phyloP scores from a whole-genome alignment of 176 grass and related monocot species.

The Musa beccarii region DNA sequence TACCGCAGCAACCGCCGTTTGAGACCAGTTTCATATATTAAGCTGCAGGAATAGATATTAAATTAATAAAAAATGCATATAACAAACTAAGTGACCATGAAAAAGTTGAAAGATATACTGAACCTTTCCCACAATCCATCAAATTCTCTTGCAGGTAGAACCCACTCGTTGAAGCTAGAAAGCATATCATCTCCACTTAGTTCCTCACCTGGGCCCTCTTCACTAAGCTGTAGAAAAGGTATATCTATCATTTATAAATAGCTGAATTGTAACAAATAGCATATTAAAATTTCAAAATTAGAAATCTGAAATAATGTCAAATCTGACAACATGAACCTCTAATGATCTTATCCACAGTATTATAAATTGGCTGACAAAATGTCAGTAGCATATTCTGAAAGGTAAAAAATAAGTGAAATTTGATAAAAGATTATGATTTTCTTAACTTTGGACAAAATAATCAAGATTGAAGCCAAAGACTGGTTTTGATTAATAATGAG shows the following conservation, averaged over 20 bases:
- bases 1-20: slow-evolving; percentile 92
- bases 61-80: slow-evolving; percentile 17
- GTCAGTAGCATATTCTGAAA: not conserved
- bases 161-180: slow-evolving; percentile 92
- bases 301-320: not conserved
- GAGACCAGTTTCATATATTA: slow-evolving; percentile 95
- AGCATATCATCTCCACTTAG: slow-evolving; percentile 78
- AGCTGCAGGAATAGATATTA: slow-evolving; percentile 40
- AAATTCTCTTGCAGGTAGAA: slow-evolving; percentile 89
- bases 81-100: slow-evolving; percentile 1
- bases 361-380: not conserved
- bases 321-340: not conserved
- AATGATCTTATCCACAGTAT: not conserved
- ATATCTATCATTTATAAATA: not conserved
- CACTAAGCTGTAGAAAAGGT: slow-evolving; percentile 51
- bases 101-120: slow-evolving; percentile 10
- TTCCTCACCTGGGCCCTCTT: slow-evolving; percentile 97
- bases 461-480: not conserved
- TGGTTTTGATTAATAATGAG: not conserved
- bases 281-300: not conserved
- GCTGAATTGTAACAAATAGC: not conserved
- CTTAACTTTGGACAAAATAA: not conserved
- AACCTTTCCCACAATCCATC: slow-evolving; percentile 99
- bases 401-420: not conserved
- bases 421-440: not conserved